Evolutionary conservation across 768 basidiomycete species (phyloP).

Genomic region (Hydnomerulius pinastri): DNA sequence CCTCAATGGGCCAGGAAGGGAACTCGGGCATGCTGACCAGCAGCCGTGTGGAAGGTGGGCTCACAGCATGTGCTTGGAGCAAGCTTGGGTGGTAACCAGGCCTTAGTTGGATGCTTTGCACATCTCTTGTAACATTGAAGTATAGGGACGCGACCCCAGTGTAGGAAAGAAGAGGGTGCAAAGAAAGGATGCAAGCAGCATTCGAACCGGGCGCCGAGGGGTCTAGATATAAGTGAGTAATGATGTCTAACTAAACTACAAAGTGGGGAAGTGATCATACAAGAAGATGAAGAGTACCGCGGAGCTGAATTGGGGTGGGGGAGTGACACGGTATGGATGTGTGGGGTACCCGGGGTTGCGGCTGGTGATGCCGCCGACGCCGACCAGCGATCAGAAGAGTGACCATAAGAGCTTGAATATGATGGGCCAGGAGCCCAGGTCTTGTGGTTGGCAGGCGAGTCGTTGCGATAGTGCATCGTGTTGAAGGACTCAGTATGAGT

Average conservation of each 20-base stretch:
- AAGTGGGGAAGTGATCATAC: conserved; percentile 14
- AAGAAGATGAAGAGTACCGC: conserved; percentile 16
- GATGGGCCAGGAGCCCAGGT: conserved; percentile 21
- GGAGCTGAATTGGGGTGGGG: conserved; percentile 33
- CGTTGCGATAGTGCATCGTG: conserved; percentile 22
- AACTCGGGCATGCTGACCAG: conserved; percentile 21
- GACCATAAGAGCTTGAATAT: conserved; percentile 3
- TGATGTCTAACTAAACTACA: background rate
- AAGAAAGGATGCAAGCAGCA: conserved; percentile 18
- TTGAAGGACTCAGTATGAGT: background rate
- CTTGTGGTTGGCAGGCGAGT: conserved; percentile 17
- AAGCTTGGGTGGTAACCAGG: conserved; percentile 15
- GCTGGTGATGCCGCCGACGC: conserved; percentile 19
- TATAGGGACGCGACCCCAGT: conserved; percentile 15
- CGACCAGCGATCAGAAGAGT: conserved; percentile 3
- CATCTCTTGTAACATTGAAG: conserved; percentile 28
- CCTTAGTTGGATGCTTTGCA: conserved; percentile 22
- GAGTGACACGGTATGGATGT: conserved; percentile 28
- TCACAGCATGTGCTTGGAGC: conserved; percentile 23
- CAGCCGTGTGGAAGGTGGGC: conserved; percentile 19
- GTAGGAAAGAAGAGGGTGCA: conserved; percentile 30
- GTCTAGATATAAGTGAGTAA: conserved; percentile 15
- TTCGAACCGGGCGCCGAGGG: conserved; percentile 4
- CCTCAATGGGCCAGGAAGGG: conserved; percentile 33
- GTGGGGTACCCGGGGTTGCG: conserved; percentile 26